These are phyloP conservation scores for Vigna hirtella DNA, from an alignment of 306 rosid species.

Conservation along the genomic window DNA sequence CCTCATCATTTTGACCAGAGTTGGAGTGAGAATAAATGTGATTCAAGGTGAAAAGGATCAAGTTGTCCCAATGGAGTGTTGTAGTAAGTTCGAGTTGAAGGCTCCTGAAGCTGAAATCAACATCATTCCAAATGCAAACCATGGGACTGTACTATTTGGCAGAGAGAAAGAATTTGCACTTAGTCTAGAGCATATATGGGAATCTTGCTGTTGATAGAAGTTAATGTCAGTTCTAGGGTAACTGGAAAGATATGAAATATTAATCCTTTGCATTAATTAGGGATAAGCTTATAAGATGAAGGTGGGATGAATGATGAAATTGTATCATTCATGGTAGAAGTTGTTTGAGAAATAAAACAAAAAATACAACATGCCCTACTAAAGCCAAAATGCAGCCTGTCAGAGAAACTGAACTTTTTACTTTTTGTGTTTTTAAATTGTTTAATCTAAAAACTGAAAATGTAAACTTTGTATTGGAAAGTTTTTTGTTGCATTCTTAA, in stretches of 20 bases:
- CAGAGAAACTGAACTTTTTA: not conserved
- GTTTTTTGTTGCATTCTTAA: not conserved
- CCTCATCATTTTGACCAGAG: conserved; percentile 54
- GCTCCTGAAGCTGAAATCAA: conserved; percentile 61
- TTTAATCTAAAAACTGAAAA: not conserved
- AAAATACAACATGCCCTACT: not conserved
- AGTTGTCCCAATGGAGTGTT: conserved; percentile 66
- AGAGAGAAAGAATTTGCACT: conserved; percentile 64
- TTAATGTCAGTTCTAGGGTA: not conserved
- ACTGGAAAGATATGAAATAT: not conserved
- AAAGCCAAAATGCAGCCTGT: not conserved
- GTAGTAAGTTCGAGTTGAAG: conserved; percentile 53
- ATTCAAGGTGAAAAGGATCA: conserved; percentile 72
- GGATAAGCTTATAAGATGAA: too few species aligned
- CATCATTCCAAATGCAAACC: conserved; percentile 64
- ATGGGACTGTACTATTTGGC: conserved; percentile 60
- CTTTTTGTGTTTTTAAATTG: not conserved
- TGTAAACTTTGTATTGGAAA: not conserved
- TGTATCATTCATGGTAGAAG: not conserved
- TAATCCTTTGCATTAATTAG: not conserved
- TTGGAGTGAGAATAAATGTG: conserved; percentile 59
- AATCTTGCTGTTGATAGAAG: conserved; percentile 37
- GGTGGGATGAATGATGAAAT: not conserved
- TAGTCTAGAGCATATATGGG: conserved; percentile 58
- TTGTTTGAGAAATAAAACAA: not conserved